Evolutionary conservation across 345 rosid species (phyloP), one percentile per base, ranked within the genome.

Genomic region (Populus davidiana): DNA sequence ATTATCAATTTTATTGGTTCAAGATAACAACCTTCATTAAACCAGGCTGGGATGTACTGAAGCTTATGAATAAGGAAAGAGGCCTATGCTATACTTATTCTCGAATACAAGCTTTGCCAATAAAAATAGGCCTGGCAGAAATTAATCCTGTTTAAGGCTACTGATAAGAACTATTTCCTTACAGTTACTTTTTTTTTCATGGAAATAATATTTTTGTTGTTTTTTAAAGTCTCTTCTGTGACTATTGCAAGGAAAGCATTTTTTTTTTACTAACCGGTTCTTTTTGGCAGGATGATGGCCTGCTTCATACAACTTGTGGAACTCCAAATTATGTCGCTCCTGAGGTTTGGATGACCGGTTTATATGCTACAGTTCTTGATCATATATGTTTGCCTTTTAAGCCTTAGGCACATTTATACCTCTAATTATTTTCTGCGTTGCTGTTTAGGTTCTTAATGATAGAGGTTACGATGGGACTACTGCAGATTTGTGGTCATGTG

Each of bases 281-380:
- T 63, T 41, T 81, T 47, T 84, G 52, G 29, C 85, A 96, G 99
- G 99, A 88, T 69, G 98, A 96, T 84, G 99, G 98, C 78, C 91
- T 96, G n/a, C 90, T 93, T 79, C 99, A 96, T 81, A 96, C 99
- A 67, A 84, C 97, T 4, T 96, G 99, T 71, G 98, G 99, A 82
- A 96, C 99, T 81, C 98, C 97, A 7, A 96, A 96, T 86, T 96
- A 96, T 56, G 99, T 93, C 39, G 98, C 99, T 78, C 99, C 99
- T 38, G 99, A 96, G 98, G 99, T 92, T 13, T 67, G 90, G 67
- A 70, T 54, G 31, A 65, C 67, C 67, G 66, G 66, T 76, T 82
- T 68, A 78, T 50, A 52, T 36, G 36, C 77, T 44, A 35, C n/a
- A 23, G 6, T 47, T 23, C 59, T 74, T 68, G 64, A 61, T 63